Evolutionary conservation across 2,329 filamentous ascomycete genomes (phyloP), one percentile per base, ranked within the genome.

Genomic region (Colletotrichum lentis): DNA sequence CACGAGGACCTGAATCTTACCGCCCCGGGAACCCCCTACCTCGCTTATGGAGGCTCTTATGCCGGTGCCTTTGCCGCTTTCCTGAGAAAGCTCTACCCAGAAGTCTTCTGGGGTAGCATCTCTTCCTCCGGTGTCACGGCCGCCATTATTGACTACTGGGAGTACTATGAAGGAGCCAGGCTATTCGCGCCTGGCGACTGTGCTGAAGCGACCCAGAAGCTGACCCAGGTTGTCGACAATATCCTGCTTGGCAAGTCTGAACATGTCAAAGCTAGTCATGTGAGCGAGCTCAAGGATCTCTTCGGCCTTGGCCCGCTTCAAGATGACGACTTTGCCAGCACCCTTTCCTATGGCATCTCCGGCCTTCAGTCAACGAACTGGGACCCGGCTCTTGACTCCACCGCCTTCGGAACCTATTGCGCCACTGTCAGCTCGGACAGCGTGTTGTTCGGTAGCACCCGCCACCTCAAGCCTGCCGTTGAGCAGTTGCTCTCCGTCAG

Each of bases 31-130:
- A 88, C 88, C 0, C 87, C 93, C 0, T 96, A 90, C 80, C 90
- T 97, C 67, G 88, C 88, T 0, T 97, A 96, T 69, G 93, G 93
- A 1, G 93, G 93, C 1, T 94, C 91, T 0, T 97, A 97, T 74
- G 91, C 93, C 0, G 93, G 93, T 2, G 90, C 89, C 0, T 91
- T 94, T 72, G 91, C 89, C 11, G 92, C 93, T 0, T 90, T 97
- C 72, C 78, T 93, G 44, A 88, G 93, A 39, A 89, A 91, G 66
- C 76, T 90, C 18, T 96, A 97, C 76, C 93, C 93, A 0, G 88
- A 95, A 39, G 80, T 90, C 8, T 96, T 91, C 78, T 95, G 87
- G 85, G 93, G 87, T 8, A 87, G 90, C 5, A 95, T 97, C 57
- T 90, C 91, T 0, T 94, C 91, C 0, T 95, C 91, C 0, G 93